Conservation (phyloP, 2,329 filamentous ascomycete genomes). For the Colletotrichum sp. region DNA sequence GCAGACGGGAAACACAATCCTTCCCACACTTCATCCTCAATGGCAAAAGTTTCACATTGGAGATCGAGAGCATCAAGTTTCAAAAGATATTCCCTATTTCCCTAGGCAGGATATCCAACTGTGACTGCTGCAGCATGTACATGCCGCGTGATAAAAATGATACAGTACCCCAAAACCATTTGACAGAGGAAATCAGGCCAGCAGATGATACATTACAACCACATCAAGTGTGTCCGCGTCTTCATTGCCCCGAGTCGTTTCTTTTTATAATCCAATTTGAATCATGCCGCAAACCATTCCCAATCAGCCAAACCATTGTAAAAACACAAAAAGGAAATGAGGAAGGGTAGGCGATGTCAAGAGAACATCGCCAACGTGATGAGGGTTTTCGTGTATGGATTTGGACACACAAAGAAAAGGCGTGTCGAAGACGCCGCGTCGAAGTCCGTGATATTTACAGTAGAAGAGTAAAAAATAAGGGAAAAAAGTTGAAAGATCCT, state of each 20-base stretch:
- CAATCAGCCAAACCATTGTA: background rate
- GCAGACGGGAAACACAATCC: background rate
- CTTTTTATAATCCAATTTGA: background rate
- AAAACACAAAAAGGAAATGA: background rate
- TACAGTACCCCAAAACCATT: background rate
- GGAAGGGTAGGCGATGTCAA: background rate
- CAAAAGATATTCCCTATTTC: background rate
- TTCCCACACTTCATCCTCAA: background rate
- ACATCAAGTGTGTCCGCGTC: background rate
- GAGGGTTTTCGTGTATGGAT: background rate
- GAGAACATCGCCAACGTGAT: background rate
- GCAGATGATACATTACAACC: constrained; percentile 2
- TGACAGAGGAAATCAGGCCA: background rate
- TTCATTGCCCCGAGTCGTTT: background rate
- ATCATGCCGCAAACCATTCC: background rate
- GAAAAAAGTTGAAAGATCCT: background rate
- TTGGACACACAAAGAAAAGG: background rate
- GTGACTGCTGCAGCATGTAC: background rate
- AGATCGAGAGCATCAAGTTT: background rate
- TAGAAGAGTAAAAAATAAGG: background rate
- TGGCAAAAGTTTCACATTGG: background rate
- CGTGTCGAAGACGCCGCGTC: background rate
- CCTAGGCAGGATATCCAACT: background rate
- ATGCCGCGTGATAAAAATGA: background rate
- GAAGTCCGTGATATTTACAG: background rate